These are phyloP conservation scores for Cercospora brassicicola DNA, from an alignment of 2,329 filamentous ascomycete genomes.

Conservation along the genomic window DNA sequence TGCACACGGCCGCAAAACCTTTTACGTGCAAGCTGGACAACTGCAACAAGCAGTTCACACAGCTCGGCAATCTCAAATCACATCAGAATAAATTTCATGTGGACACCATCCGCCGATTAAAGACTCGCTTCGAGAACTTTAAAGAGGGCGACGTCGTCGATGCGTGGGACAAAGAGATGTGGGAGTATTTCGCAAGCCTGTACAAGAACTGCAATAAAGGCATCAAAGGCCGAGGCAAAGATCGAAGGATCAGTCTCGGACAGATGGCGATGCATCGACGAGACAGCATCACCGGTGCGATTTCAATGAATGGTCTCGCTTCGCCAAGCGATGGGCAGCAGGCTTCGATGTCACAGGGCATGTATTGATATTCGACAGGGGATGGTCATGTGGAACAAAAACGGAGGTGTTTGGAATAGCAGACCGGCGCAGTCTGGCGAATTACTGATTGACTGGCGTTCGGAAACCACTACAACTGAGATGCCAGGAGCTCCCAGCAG, in stretches of 20 bases:
- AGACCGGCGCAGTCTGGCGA: neutral
- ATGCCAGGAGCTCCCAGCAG: neutral
- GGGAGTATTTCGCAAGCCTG: conserved; percentile 79
- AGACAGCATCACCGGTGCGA: conserved; percentile 27
- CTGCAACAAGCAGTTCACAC: conserved; percentile 85
- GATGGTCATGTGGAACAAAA: neutral
- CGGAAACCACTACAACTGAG: neutral
- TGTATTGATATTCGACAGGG: neutral
- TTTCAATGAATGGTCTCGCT: conserved; percentile 7
- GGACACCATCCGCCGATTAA: conserved; percentile 68
- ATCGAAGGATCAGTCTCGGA: conserved; percentile 61
- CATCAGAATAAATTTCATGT: conserved; percentile 95
- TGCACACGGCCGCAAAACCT: conserved; percentile 74
- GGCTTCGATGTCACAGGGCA: neutral
- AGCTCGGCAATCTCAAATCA: conserved; percentile 89
- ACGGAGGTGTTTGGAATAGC: neutral
- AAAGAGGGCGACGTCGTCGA: conserved; percentile 63
- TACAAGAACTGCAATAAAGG: conserved; percentile 99
- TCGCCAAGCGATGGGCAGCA: neutral
- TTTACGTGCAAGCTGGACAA: conserved; percentile 79
- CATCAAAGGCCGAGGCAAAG: conserved; percentile 92
- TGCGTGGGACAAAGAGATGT: conserved; percentile 71
- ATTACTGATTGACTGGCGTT: neutral
- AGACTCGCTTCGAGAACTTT: conserved; percentile 66
- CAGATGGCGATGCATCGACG: conserved; percentile 17